Percentiles rank a stretch among this genome's conserved stretches.
These are phyloP conservation scores for Ogataea zsoltii DNA, from an alignment of 805 yeast species.

Conservation along the genomic window DNA sequence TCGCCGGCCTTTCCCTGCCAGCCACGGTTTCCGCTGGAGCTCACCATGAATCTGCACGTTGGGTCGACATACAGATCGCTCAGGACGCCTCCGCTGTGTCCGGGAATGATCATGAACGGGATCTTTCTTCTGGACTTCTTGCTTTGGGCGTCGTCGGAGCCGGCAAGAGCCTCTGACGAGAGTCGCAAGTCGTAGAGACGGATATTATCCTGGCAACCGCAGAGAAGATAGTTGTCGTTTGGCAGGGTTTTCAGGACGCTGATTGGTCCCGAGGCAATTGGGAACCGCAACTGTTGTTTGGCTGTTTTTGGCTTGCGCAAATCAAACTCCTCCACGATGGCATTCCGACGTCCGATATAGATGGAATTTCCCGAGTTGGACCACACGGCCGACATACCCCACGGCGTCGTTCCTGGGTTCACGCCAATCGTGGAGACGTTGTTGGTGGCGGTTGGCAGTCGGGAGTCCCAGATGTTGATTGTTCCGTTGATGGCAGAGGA, in stretches of 20 bases:
- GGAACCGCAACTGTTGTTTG: slow-evolving; percentile 65
- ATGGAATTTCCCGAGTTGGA: slow-evolving; percentile 76
- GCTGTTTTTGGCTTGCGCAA: slow-evolving; percentile 58
- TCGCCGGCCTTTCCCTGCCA: slow-evolving; percentile 88
- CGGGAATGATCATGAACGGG: slow-evolving; percentile 91
- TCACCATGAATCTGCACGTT: slow-evolving; percentile 81
- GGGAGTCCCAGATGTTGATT: slow-evolving; percentile 77
- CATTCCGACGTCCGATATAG: slow-evolving; percentile 87
- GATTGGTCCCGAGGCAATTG: slow-evolving; percentile 88
- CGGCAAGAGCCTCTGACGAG: slow-evolving; percentile 17
- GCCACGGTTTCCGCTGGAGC: slow-evolving; percentile 93
- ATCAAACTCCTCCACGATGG: slow-evolving; percentile 76
- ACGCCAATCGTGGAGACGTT: slow-evolving; percentile 37
- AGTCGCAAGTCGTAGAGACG: slow-evolving; percentile 75
- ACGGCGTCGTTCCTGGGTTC: slow-evolving; percentile 78
- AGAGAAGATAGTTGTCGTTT: slow-evolving; percentile 72
- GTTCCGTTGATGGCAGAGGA: slow-evolving; percentile 85
- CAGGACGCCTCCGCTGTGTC: slow-evolving; percentile 92
- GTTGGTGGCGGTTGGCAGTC: slow-evolving; percentile 36
- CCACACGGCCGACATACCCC: slow-evolving; percentile 93
- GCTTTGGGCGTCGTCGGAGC: slow-evolving; percentile 4
- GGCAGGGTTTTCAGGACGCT: slow-evolving; percentile 79
- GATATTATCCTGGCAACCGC: slow-evolving; percentile 90
- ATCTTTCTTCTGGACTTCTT: slow-evolving; percentile 42
- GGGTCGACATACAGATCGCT: slow-evolving; percentile 82